Conservation (phyloP, 495 filamentous ascomycete genomes). For the Talaromyces nanjingensis region DNA sequence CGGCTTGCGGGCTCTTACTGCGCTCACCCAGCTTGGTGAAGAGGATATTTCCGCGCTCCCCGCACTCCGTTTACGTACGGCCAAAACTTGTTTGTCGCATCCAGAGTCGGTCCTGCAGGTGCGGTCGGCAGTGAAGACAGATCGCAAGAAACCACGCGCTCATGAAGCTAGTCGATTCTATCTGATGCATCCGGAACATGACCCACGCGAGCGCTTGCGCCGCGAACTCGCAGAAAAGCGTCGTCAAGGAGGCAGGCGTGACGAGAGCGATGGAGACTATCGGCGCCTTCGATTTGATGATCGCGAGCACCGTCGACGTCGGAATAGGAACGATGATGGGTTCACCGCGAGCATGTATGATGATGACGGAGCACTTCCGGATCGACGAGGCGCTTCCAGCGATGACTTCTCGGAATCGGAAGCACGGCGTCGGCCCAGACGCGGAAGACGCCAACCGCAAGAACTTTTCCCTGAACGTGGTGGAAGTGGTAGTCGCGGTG, state of each 20-base stretch:
- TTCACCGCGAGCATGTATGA: slow-evolving; percentile 77
- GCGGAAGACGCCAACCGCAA: slow-evolving; percentile 24
- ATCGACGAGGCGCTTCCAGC: slow-evolving; percentile 12
- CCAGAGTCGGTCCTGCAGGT: slow-evolving; percentile 66
- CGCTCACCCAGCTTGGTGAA: slow-evolving; percentile 43
- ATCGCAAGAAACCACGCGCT: slow-evolving; percentile 72
- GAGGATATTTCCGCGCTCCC: slow-evolving; percentile 34
- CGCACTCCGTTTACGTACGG: slow-evolving; percentile 45
- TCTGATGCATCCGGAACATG: slow-evolving; percentile 79
- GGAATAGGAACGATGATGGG: slow-evolving; percentile 44
- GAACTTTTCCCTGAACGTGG: slow-evolving; percentile 47
- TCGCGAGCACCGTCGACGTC: slow-evolving; percentile 45
- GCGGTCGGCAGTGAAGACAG: slow-evolving; percentile 63
- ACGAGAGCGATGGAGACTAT: slow-evolving; percentile 54
- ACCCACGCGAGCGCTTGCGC: slow-evolving; percentile 66
- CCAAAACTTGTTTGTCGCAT: slow-evolving; percentile 56
- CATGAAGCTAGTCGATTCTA: slow-evolving; percentile 83
- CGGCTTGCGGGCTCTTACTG: slow-evolving; percentile 65
- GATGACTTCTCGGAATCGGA: slow-evolving; percentile 26
- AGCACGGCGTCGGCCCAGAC: slow-evolving; percentile 22
- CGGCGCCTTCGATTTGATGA: slow-evolving; percentile 50
- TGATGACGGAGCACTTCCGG: slow-evolving; percentile 38
- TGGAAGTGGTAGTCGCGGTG: slow-evolving; percentile 4
- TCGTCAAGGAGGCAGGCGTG: slow-evolving; percentile 49
- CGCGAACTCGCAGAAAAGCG: slow-evolving; percentile 37